Evolutionary conservation across 495 filamentous ascomycete genomes (phyloP).

Genomic region (Tuber aestivum): DNA sequence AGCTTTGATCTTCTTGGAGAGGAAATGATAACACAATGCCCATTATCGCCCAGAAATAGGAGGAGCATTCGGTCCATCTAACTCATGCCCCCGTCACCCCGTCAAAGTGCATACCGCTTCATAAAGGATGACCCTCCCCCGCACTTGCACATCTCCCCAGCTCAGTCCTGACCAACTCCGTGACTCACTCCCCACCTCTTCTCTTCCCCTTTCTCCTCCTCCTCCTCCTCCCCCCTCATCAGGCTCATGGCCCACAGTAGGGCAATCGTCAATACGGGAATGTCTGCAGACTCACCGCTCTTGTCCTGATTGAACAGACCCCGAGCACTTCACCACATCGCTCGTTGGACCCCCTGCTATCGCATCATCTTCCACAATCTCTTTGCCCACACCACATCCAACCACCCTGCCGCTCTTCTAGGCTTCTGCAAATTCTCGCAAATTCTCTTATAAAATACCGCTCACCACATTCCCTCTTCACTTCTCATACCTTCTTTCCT

Average conservation of each 20-base stretch:
- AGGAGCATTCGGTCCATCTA: not conserved
- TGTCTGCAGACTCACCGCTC: not conserved
- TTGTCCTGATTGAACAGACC: not conserved
- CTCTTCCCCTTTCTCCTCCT: not conserved
- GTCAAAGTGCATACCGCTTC: not conserved
- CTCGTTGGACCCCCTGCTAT: not conserved
- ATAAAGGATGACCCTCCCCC: not conserved
- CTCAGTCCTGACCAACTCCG: not conserved
- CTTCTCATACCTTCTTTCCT: not conserved
- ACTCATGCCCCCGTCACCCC: not conserved
- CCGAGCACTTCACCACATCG: not conserved
- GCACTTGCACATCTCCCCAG: not conserved
- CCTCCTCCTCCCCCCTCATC: not conserved
- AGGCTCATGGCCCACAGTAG: no score
- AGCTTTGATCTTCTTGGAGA: not conserved
- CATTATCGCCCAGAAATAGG: not conserved
- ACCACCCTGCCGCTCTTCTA: not conserved
- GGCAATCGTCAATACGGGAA: not conserved
- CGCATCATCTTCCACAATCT: not conserved
- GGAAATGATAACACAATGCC: no score
- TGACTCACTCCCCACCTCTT: no score
- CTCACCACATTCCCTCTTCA: not conserved
- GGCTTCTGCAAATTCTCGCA: not conserved
- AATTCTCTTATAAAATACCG: not conserved
- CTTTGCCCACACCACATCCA: not conserved